Evolutionary conservation across 179 eudicot genomes (phyloP).

Genomic region (Spergularia azorica): DNA sequence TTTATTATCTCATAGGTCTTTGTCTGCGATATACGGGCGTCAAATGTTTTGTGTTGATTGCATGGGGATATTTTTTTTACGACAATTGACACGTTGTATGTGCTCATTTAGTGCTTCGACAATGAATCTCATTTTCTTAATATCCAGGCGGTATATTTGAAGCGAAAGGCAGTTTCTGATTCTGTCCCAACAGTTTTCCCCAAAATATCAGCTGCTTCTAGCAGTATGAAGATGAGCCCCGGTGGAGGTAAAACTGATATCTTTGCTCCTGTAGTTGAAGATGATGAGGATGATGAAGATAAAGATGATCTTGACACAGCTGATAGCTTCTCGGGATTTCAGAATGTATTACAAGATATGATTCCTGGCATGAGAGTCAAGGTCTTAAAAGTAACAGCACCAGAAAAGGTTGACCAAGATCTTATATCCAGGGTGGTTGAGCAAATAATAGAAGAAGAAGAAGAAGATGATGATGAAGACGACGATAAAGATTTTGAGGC

Average conservation of each 20-base stretch:
- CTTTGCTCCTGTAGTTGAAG: constrained; percentile 50
- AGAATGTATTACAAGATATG: constrained; percentile 70
- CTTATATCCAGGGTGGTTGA: constrained; percentile 75
- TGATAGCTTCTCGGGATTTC: constrained; percentile 60
- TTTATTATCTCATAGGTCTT: constrained; percentile 7
- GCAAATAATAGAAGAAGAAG: constrained; percentile 82
- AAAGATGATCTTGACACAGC: constrained; percentile 61
- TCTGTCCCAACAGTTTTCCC: constrained; percentile 49
- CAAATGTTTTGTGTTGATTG: background rate
- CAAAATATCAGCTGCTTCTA: constrained; percentile 40
- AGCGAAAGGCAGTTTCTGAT: constrained; percentile 49
- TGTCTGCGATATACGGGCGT: background rate
- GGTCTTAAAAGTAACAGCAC: constrained; percentile 74
- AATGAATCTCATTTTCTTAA: background rate
- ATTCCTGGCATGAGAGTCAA: constrained; percentile 87
- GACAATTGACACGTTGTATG: background rate
- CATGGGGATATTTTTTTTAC: background rate
- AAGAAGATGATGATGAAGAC: constrained; percentile 52
- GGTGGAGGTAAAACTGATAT: constrained; percentile 55
- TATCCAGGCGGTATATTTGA: constrained; percentile 83
- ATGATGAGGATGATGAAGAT: constrained; percentile 61
- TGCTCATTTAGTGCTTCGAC: background rate
- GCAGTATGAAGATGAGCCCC: constrained; percentile 49
- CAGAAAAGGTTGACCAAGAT: constrained; percentile 70
- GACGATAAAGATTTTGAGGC: constrained; percentile 54